Percentiles rank a stretch among this genome's conserved stretches.
Conservation (phyloP, 768 basidiomycete species). For the Mycena vitilis region DNA sequence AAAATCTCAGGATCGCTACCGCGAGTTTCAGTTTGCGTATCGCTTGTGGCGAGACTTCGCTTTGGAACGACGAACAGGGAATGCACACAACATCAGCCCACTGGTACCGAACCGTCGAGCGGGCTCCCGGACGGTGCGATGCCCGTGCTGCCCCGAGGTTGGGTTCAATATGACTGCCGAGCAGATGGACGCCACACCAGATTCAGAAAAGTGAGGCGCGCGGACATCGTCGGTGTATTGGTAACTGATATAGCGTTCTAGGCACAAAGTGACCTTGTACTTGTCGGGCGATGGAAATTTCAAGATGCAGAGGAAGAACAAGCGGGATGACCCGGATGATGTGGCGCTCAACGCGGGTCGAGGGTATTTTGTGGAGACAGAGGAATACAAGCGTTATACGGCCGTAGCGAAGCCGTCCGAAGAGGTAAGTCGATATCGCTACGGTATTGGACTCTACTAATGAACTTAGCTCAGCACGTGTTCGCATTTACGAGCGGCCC, state of each 20-base stretch:
- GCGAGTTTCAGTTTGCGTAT: constrained; percentile 22
- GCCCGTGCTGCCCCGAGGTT: constrained; percentile 32
- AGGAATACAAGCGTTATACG: not conserved
- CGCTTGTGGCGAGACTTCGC: constrained; percentile 30
- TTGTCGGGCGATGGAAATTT: not conserved
- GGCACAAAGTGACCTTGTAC: constrained; percentile 7
- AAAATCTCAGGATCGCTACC: constrained; percentile 26
- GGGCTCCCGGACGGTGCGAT: constrained; percentile 12
- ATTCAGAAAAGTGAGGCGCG: not conserved
- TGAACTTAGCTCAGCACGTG: not conserved
- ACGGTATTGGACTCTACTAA: not conserved
- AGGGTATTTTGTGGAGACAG: not conserved
- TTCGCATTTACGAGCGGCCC: not conserved
- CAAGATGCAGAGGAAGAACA: not conserved
- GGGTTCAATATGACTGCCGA: constrained; percentile 27
- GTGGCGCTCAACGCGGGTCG: not conserved
- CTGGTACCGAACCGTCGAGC: constrained; percentile 12
- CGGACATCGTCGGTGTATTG: not conserved
- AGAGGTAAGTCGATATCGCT: not conserved
- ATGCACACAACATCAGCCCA: constrained; percentile 26
- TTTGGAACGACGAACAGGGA: constrained; percentile 28
- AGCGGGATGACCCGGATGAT: not conserved
- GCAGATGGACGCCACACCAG: not conserved
- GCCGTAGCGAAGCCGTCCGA: not conserved
- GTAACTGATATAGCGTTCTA: not conserved